Evolutionary conservation across 768 basidiomycete species (phyloP).

Genomic region (Leccinum longicurvipes): DNA sequence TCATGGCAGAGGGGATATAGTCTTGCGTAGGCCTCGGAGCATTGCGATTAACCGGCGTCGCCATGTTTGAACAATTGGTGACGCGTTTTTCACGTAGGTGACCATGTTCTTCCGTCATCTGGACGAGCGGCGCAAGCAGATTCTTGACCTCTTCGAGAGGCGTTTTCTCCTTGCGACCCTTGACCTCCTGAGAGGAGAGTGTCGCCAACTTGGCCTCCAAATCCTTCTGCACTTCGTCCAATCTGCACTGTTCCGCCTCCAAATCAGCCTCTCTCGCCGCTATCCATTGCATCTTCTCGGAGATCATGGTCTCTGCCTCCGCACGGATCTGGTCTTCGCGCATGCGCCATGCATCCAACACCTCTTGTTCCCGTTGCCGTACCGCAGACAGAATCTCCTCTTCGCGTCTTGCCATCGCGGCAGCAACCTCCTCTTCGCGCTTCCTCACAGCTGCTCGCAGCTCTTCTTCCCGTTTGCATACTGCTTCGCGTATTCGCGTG

Average conservation of each 20-base stretch:
- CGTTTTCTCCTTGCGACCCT: constrained; percentile 48
- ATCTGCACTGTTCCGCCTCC: constrained; percentile 45
- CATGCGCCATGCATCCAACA: constrained; percentile 54
- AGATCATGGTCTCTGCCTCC: constrained; percentile 43
- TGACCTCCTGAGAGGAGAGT: constrained; percentile 37
- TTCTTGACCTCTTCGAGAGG: constrained; percentile 80
- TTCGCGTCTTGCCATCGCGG: constrained; percentile 61
- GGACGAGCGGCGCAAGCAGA: constrained; percentile 50
- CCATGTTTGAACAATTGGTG: constrained; percentile 26
- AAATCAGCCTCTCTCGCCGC: constrained; percentile 52
- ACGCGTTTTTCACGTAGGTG: constrained; percentile 20
- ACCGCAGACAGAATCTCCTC: constrained; percentile 72
- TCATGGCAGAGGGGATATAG: constrained; percentile 54
- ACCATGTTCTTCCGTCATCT: constrained; percentile 31
- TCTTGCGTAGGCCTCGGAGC: constrained; percentile 28
- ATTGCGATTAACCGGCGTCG: constrained; percentile 51
- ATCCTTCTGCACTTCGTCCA: constrained; percentile 46
- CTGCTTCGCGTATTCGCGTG: constrained; percentile 50
- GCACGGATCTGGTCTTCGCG: constrained; percentile 49
- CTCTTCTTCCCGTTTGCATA: constrained; percentile 65
- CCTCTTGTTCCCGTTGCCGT: constrained; percentile 57
- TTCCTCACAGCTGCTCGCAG: constrained; percentile 59
- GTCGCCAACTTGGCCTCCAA: constrained; percentile 48
- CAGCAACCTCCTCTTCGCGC: constrained; percentile 68
- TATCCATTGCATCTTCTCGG: constrained; percentile 46